Conservation (phyloP, 352 stramenopile species). For the Globisporangium nagaii region DNA sequence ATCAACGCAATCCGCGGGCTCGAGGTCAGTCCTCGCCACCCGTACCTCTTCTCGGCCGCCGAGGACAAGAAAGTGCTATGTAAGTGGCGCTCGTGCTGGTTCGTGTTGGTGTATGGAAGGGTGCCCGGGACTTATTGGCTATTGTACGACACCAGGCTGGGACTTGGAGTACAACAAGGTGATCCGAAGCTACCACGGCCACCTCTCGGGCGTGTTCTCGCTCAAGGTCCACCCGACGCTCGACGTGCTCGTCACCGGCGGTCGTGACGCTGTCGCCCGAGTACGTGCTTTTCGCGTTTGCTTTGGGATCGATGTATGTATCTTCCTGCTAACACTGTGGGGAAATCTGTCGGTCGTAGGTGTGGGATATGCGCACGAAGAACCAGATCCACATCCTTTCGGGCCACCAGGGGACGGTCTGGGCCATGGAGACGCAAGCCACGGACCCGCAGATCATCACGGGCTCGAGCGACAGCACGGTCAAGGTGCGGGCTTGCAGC, state of each 20-base stretch:
- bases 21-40: slow-evolving; percentile 93
- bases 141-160: too few relatives aligned
- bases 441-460: slow-evolving; percentile 96
- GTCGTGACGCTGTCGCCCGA: slow-evolving; percentile 84
- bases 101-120: background rate
- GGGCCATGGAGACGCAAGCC: slow-evolving; percentile 91
- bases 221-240: slow-evolving; percentile 97
- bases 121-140: too few relatives aligned
- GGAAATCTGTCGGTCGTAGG: too few relatives aligned
- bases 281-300: slow-evolving; percentile 39
- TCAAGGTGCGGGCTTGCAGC: slow-evolving; percentile 78
- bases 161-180: slow-evolving; percentile 99
- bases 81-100: slow-evolving; percentile 14
- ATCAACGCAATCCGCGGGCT: slow-evolving; percentile 97
- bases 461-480: slow-evolving; percentile 91
- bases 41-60: slow-evolving; percentile 97
- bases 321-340: too few relatives aligned
- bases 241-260: slow-evolving; percentile 97
- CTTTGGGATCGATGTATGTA: slow-evolving; percentile 45
- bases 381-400: slow-evolving; percentile 95
- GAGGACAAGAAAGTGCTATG: slow-evolving; percentile 99
- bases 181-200: slow-evolving; percentile 99
- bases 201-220: slow-evolving; percentile 97
- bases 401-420: slow-evolving; percentile 97
- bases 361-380: slow-evolving; percentile 99